Conservation (phyloP, 75 land plant genomes). For the Cunninghamia lanceolata region DNA sequence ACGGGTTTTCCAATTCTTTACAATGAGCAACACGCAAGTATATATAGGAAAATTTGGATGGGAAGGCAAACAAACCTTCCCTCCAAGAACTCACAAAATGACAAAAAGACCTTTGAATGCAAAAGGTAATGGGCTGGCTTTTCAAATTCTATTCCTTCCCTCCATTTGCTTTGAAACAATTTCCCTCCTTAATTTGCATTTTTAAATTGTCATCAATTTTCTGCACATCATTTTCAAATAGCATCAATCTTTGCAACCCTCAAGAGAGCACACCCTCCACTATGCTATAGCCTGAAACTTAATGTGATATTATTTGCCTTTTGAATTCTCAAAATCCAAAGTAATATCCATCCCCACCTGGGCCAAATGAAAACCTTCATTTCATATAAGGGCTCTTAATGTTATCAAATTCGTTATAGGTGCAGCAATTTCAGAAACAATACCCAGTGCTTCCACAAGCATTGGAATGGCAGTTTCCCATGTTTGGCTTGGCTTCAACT, state of each 20-base stretch:
- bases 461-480: slow-evolving; percentile 16
- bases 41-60: too few relatives aligned
- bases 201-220: too few relatives aligned
- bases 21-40: too few relatives aligned
- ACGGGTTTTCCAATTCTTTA: too few relatives aligned
- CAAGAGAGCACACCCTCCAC: not conserved
- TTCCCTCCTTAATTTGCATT: too few relatives aligned
- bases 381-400: slow-evolving; percentile 16
- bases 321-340: not conserved
- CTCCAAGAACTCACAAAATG: too few relatives aligned
- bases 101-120: too few relatives aligned
- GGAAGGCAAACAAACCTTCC: too few relatives aligned
- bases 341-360: not conserved
- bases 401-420: slow-evolving; percentile 16
- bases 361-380: not conserved
- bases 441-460: slow-evolving; percentile 29
- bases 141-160: too few relatives aligned
- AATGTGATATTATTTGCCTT: not conserved
- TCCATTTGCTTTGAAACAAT: too few relatives aligned
- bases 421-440: slow-evolving; percentile 18
- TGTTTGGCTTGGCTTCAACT: slow-evolving; percentile 14
- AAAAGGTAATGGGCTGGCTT: too few relatives aligned
- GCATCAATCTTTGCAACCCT: not conserved
- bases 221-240: too few relatives aligned
- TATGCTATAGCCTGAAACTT: not conserved